These are phyloP conservation scores for Lindgomyces ingoldianus DNA, from an alignment of 495 filamentous ascomycete species.

Conservation along the genomic window DNA sequence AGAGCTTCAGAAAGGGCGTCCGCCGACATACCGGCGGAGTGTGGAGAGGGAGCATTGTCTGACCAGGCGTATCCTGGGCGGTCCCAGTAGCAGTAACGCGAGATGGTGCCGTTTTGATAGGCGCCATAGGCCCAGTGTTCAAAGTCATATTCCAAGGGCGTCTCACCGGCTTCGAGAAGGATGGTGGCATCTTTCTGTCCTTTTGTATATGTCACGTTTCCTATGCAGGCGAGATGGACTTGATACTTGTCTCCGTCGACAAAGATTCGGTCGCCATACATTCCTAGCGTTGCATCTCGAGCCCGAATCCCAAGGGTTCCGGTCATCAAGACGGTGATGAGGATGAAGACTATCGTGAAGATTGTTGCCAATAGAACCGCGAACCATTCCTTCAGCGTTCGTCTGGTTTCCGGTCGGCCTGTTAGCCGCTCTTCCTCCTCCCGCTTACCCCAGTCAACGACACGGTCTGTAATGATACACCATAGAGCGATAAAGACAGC, in stretches of 20 bases:
- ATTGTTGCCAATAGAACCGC: slow-evolving; percentile 77
- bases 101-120: slow-evolving; percentile 71
- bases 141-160: slow-evolving; percentile 72
- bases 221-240: slow-evolving; percentile 82
- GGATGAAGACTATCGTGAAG: slow-evolving; percentile 63
- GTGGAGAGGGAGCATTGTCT: slow-evolving; percentile 89
- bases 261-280: slow-evolving; percentile 70
- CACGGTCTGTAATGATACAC: slow-evolving; percentile 63
- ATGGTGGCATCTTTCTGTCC: slow-evolving; percentile 66
- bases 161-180: slow-evolving; percentile 77
- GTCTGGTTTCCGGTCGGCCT: slow-evolving; percentile 81
- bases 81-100: slow-evolving; percentile 93
- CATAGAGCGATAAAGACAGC: slow-evolving; percentile 63
- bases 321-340: slow-evolving; percentile 71
- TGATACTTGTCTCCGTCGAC: slow-evolving; percentile 81
- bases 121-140: slow-evolving; percentile 69
- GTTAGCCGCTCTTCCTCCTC: slow-evolving; percentile 93
- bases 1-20: slow-evolving; percentile 85
- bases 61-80: slow-evolving; percentile 88
- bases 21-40: slow-evolving; percentile 85
- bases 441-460: slow-evolving; percentile 84
- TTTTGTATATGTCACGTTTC: slow-evolving; percentile 55
- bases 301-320: slow-evolving; percentile 75
- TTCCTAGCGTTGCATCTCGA: slow-evolving; percentile 67
- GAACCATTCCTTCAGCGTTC: slow-evolving; percentile 78